Evolutionary conservation across 192 early-diverging fungal species (phyloP), one percentile per base, ranked within the genome.

Genomic region (Paraglomus occultum): DNA sequence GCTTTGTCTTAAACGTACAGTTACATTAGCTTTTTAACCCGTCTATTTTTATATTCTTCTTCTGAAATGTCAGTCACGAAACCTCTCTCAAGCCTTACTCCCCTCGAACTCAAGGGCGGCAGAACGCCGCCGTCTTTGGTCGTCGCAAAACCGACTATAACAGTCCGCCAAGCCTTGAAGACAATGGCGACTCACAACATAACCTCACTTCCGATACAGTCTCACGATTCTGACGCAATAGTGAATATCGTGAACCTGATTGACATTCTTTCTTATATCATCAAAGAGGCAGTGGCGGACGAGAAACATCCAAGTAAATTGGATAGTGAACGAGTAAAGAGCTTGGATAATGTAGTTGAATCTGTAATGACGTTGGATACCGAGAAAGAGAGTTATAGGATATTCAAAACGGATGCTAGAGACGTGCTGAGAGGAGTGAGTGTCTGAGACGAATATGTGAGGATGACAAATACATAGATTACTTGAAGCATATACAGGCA

Each of bases 121-220:
- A 48, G 67, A 0, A 42, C 44, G 11, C 78, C 76, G 51, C 72
- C 59, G 0, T 4, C 40, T 46, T 64, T 84, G n/a, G 74, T 84
- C 18, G 83, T 72, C 1, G 81, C 79, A 11, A 64, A 74, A 14
- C 84, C 86, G 0, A 70, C 68, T 48, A 77, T 75, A 15, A 77
- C 78, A n/a, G 78, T 87, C 20, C 76, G 79, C 44, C 65, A 82
- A 5, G 84, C 81, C 3, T 70, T 87, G 8, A 65, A 66, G 11
- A 51, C 74, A 12, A 77, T 87, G 82, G 74, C 76, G 15, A 61
- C 31, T 12, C 57, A 85, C 65, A 79, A 75, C 70, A 76, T 87
- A 22, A 76, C 84, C 15, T 84, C 82, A 38, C 52, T 87, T 15
- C 84, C 86, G 6, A 74, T 87, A 31, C 81, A 81, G 31, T 86